These are phyloP conservation scores for Trametes sanguinea DNA, from an alignment of 768 basidiomycete genomes.

Conservation along the genomic window DNA sequence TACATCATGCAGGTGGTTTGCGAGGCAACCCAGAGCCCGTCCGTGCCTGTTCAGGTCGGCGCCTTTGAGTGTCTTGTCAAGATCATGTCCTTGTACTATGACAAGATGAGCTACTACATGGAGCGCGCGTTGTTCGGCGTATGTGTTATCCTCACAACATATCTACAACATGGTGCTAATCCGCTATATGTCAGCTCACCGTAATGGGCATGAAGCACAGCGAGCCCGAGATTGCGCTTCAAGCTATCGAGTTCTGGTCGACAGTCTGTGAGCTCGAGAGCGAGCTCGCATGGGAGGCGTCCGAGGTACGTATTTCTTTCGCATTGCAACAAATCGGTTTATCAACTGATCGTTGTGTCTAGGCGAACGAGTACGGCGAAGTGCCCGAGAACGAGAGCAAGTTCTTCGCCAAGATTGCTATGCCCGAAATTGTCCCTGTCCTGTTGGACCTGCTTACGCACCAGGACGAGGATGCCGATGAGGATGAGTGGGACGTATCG, in stretches of 20 bases:
- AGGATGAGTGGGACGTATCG: conserved; percentile 98
- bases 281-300: conserved; percentile 86
- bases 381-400: conserved; percentile 82
- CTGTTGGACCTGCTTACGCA: conserved; percentile 84
- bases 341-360: neutral
- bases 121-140: conserved; percentile 98
- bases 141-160: conserved; percentile 34
- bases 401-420: conserved; percentile 91
- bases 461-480: conserved; percentile 96
- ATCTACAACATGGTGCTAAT: conserved; percentile 17
- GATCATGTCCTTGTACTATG: conserved; percentile 98
- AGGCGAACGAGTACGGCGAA: conserved; percentile 92
- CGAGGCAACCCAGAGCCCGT: conserved; percentile 89
- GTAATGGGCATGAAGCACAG: conserved; percentile 96
- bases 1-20: conserved; percentile 99
- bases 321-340: neutral
- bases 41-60: conserved; percentile 86
- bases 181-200: conserved; percentile 62
- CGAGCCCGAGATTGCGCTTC: conserved; percentile 89
- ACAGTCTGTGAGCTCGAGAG: conserved; percentile 98
- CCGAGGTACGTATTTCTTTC: conserved; percentile 60
- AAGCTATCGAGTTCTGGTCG: conserved; percentile 99
- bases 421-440: conserved; percentile 94
- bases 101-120: conserved; percentile 99
- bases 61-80: conserved; percentile 94